Evolutionary conservation across 768 basidiomycete species (phyloP).

Genomic region (Pisolithus orientalis): DNA sequence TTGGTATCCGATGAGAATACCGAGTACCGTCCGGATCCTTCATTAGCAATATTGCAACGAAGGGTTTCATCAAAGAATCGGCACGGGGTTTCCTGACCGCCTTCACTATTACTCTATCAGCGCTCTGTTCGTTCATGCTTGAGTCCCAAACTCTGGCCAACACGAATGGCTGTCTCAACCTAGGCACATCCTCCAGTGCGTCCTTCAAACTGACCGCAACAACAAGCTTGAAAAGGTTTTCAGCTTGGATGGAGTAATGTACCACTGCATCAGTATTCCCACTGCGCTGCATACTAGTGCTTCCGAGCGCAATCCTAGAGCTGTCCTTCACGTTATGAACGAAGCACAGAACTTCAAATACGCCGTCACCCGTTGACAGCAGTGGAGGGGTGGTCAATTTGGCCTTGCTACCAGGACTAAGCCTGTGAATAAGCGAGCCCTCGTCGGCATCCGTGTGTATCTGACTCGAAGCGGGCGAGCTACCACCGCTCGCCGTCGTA

Average conservation of each 20-base stretch:
- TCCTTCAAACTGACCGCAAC: not conserved
- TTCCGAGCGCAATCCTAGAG: not conserved
- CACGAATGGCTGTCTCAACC: not conserved
- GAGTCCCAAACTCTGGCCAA: constrained; percentile 3
- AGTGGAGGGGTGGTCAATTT: not conserved
- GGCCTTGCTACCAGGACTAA: not conserved
- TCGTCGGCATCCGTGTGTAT: not conserved
- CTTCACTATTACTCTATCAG: not conserved
- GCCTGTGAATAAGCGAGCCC: not conserved
- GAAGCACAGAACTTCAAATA: constrained; percentile 1
- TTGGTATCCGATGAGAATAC: constrained; percentile 2
- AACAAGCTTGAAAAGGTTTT: not conserved
- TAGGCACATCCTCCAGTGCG: not conserved
- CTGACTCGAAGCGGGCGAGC: not conserved
- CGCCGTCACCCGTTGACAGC: not conserved
- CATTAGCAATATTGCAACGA: not conserved
- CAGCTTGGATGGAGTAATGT: not conserved
- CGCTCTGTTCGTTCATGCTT: not conserved
- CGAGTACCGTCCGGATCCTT: not conserved
- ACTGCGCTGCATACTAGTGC: not conserved
- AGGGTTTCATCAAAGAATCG: constrained; percentile 1
- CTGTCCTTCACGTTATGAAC: constrained; percentile 1
- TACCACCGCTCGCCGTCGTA: not conserved
- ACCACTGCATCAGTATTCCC: not conserved
- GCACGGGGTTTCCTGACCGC: not conserved